A percentile compares a stretch with the other conserved stretches of the same genome.
phyloP scores from a whole-genome alignment of 495 filamentous ascomycete genomes.

The Podospora tetraspora region DNA sequence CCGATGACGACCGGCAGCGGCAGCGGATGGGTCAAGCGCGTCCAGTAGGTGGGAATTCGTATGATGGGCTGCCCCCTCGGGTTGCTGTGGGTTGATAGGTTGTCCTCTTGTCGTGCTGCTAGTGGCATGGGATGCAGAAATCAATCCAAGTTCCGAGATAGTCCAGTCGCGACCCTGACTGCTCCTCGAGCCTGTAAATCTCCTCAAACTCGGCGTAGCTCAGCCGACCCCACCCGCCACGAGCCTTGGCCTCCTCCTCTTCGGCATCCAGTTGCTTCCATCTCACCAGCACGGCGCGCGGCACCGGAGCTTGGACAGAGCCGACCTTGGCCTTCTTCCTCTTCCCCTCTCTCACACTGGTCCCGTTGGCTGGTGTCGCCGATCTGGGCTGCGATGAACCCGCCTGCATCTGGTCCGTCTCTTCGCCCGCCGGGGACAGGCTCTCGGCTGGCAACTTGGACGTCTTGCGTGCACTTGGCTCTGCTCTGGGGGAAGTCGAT shows the following conservation, averaged over 20 bases:
- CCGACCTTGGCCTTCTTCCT: slow-evolving; percentile 39
- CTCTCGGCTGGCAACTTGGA: not conserved
- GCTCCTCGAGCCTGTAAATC: slow-evolving; percentile 60
- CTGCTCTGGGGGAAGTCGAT: slow-evolving; percentile 7
- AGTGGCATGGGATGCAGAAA: slow-evolving; percentile 54
- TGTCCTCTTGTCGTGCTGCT: not conserved
- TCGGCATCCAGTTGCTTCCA: slow-evolving; percentile 57
- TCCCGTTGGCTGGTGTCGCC: not conserved
- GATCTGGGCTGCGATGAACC: not conserved
- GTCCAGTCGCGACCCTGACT: slow-evolving; percentile 51
- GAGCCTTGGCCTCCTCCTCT: slow-evolving; percentile 57
- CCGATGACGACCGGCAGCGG: not conserved
- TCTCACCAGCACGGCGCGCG: slow-evolving; percentile 34
- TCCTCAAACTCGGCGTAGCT: slow-evolving; percentile 67
- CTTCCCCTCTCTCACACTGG: slow-evolving; percentile 18
- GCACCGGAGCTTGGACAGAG: slow-evolving; percentile 25
- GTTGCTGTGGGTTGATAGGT: not conserved
- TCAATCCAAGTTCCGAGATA: slow-evolving; percentile 85
- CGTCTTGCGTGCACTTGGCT: not conserved
- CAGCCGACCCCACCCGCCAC: slow-evolving; percentile 69
- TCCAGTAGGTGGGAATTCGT: too few species aligned
- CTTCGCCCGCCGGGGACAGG: not conserved
- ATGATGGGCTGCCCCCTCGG: too few species aligned
- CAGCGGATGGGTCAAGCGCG: too few species aligned
- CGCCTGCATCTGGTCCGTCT: not conserved